These are phyloP conservation scores for Paxillus involutus DNA, from an alignment of 768 basidiomycete species.

Conservation along the genomic window DNA sequence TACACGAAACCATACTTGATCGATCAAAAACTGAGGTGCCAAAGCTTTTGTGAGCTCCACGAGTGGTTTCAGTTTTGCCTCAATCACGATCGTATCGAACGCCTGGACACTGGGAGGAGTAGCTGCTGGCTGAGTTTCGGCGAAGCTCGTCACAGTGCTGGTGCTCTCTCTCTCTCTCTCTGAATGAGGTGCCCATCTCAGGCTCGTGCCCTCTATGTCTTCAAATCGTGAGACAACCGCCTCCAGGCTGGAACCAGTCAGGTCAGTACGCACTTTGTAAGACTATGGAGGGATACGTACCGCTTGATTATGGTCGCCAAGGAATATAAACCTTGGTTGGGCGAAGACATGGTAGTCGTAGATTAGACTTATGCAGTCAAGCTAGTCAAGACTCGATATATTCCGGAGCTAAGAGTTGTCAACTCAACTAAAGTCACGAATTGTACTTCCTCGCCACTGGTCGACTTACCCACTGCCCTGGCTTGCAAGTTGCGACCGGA, in stretches of 20 bases:
- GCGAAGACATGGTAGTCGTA: constrained; percentile 26
- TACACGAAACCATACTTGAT: constrained; percentile 60
- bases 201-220: constrained; percentile 69
- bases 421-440: too few species aligned
- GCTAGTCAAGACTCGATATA: too few species aligned
- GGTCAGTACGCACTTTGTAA: constrained; percentile 4
- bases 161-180: constrained; percentile 18
- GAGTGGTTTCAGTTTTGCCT: constrained; percentile 74
- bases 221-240: constrained; percentile 94
- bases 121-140: constrained; percentile 24
- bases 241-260: constrained; percentile 60
- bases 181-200: constrained; percentile 13
- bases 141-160: constrained; percentile 30
- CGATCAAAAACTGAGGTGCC: constrained; percentile 65
- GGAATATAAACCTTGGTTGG: constrained; percentile 60
- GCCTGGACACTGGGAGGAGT: constrained; percentile 60
- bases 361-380: background rate
- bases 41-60: constrained; percentile 69
- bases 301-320: constrained; percentile 83
- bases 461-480: constrained; percentile 1
- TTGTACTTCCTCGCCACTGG: too few species aligned
- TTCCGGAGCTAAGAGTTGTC: too few species aligned
- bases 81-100: constrained; percentile 72
- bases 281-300: constrained; percentile 37
- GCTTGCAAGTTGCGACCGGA: constrained; percentile 12